These are phyloP conservation scores for Lasiodiplodia hormozganensis DNA, from an alignment of 2,329 filamentous ascomycete species.

Conservation along the genomic window DNA sequence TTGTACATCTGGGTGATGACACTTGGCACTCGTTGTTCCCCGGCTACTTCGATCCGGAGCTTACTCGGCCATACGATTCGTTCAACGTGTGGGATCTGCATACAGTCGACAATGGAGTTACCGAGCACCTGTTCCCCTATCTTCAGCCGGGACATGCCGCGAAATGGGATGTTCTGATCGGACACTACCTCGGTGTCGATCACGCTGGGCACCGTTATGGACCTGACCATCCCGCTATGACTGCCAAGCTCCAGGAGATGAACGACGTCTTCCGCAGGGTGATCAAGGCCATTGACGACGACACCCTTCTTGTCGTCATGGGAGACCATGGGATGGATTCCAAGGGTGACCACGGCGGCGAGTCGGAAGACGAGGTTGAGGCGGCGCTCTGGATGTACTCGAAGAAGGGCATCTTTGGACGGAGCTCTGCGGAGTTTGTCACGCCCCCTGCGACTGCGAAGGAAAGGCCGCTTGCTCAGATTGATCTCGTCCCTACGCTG, in stretches of 20 bases:
- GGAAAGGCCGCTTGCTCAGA: slow-evolving; percentile 77
- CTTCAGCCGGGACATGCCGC: slow-evolving; percentile 68
- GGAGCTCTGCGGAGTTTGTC: slow-evolving; percentile 66
- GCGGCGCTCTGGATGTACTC: slow-evolving; percentile 99
- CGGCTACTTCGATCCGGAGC: slow-evolving; percentile 85
- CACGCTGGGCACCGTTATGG: slow-evolving; percentile 97
- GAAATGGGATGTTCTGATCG: slow-evolving; percentile 94
- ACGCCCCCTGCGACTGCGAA: slow-evolving; percentile 75
- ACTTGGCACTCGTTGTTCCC: slow-evolving; percentile 96
- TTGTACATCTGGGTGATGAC: slow-evolving; percentile 96
- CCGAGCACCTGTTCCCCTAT: slow-evolving; percentile 86
- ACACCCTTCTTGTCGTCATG: slow-evolving; percentile 92
- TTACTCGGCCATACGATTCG: slow-evolving; percentile 90
- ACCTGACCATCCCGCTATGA: slow-evolving; percentile 91
- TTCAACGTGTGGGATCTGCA: slow-evolving; percentile 99
- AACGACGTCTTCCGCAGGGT: slow-evolving; percentile 77
- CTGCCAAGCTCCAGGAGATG: slow-evolving; percentile 90
- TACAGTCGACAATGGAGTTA: slow-evolving; percentile 94
- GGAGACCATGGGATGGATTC: slow-evolving; percentile 99
- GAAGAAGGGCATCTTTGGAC: slow-evolving; percentile 82
- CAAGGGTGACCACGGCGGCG: slow-evolving; percentile 97
- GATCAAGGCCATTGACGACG: slow-evolving; percentile 75
- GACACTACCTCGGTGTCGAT: slow-evolving; percentile 93
- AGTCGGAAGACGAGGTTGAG: slow-evolving; percentile 94
- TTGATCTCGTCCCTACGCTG: slow-evolving; percentile 92